A percentile compares a stretch with the other conserved stretches of the same genome.
These are phyloP conservation scores for Massarina eburnea DNA, from an alignment of 2,329 filamentous ascomycete species.

Conservation along the genomic window DNA sequence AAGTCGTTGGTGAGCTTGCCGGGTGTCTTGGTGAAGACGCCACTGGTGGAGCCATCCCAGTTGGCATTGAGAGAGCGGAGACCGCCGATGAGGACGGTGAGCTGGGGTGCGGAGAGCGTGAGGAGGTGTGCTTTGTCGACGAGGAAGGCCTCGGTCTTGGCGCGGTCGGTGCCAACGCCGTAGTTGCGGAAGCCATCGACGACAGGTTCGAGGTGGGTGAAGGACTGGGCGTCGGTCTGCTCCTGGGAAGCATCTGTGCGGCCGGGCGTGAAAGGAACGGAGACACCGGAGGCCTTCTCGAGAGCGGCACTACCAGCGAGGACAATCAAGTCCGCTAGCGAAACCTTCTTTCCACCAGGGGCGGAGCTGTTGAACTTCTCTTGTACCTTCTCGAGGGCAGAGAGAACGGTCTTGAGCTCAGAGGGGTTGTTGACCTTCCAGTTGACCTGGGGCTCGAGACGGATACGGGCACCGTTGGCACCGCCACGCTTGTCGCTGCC, in stretches of 20 bases:
- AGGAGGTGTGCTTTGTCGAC: constrained; percentile 73
- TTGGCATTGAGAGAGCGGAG: constrained; percentile 70
- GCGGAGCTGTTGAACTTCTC: constrained; percentile 62
- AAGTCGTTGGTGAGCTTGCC: constrained; percentile 77
- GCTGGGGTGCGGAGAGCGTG: constrained; percentile 68
- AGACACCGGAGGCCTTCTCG: constrained; percentile 68
- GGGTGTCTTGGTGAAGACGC: constrained; percentile 68
- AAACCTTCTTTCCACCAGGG: constrained; percentile 67
- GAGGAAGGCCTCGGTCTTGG: constrained; percentile 68
- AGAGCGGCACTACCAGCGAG: constrained; percentile 70
- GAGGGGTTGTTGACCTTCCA: constrained; percentile 76
- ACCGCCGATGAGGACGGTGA: constrained; percentile 72
- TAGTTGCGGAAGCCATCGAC: constrained; percentile 83
- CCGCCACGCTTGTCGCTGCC: constrained; percentile 79
- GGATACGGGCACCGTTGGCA: constrained; percentile 78
- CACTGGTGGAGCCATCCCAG: constrained; percentile 67
- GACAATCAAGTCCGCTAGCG: constrained; percentile 77
- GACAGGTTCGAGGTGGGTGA: constrained; percentile 66
- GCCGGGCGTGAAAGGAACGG: constrained; percentile 72
- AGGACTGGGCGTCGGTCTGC: constrained; percentile 68
- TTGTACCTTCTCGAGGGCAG: constrained; percentile 65
- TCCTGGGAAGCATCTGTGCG: constrained; percentile 72
- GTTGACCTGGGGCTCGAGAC: constrained; percentile 69
- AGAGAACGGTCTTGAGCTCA: constrained; percentile 64
- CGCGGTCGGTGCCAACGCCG: constrained; percentile 62